A percentile compares a stretch with the other conserved stretches of the same genome.
phyloP scores from a whole-genome alignment of 768 basidiomycete species.

The Boletus pseudo-olivaceus region DNA sequence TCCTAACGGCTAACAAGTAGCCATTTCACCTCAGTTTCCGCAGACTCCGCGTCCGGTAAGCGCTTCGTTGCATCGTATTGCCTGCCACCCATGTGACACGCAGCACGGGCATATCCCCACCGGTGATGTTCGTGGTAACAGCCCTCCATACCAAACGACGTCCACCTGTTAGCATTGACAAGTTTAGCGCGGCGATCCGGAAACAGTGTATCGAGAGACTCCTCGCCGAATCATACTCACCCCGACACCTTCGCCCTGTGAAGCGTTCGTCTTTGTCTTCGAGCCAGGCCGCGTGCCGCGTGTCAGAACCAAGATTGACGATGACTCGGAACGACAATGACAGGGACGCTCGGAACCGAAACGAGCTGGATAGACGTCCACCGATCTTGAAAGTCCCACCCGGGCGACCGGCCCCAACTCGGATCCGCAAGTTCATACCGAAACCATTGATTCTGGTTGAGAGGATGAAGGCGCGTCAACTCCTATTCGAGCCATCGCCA shows the following conservation, averaged over 20 bases:
- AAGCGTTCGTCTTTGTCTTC: neutral
- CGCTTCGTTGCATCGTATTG: neutral
- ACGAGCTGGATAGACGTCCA: neutral
- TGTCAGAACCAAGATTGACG: neutral
- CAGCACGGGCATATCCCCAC: conserved; percentile 6
- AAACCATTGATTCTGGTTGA: conserved; percentile 25
- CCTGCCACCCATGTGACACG: conserved; percentile 14
- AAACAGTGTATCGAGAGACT: neutral
- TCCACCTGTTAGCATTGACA: neutral
- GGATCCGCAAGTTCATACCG: conserved; percentile 20
- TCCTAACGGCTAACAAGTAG: neutral
- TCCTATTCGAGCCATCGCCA: neutral
- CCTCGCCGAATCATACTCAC: neutral
- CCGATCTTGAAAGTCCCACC: neutral
- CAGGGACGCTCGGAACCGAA: neutral
- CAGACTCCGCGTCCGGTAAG: conserved; percentile 6
- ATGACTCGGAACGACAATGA: conserved; percentile 5
- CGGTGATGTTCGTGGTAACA: conserved; percentile 23
- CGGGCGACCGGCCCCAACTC: neutral
- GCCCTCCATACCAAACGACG: conserved; percentile 23
- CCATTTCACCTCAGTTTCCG: neutral
- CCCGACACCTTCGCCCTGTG: neutral
- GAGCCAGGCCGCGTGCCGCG: neutral
- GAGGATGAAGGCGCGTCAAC: conserved; percentile 20
- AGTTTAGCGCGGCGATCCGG: neutral